phyloP scores from a whole-genome alignment of 441 rosid genomes.

The Euphorbia celastroides region DNA sequence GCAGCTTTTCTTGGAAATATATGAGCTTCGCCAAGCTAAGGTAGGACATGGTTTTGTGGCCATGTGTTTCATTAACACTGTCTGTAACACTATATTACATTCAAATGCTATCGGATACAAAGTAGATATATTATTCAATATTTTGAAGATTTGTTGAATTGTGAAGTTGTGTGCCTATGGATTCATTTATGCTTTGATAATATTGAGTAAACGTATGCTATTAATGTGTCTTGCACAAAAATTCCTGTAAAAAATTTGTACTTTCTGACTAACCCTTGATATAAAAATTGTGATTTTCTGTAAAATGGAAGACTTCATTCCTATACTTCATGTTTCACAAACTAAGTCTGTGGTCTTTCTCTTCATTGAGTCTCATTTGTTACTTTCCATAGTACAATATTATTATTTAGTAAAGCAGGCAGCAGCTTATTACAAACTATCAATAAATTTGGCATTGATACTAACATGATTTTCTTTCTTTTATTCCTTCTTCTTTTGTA shows the following conservation, averaged over 20 bases:
- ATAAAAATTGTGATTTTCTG: neutral
- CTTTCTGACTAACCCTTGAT: neutral
- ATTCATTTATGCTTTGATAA: slow-evolving; percentile 1
- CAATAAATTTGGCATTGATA: too few relatives aligned
- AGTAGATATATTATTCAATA: neutral
- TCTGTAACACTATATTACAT: neutral
- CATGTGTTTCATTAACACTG: neutral
- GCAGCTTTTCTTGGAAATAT: slow-evolving; percentile 97
- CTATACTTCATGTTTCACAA: neutral
- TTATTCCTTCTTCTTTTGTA: too few relatives aligned
- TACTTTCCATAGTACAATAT: neutral
- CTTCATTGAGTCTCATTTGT: neutral
- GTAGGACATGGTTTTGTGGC: slow-evolving; percentile 23
- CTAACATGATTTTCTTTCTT: too few relatives aligned
- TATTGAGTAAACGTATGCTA: neutral
- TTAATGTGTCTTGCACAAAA: neutral
- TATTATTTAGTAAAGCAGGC: too few relatives aligned
- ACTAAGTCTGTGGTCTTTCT: neutral
- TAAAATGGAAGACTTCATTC: neutral
- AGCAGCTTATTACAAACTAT: too few relatives aligned
- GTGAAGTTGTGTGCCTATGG: neutral
- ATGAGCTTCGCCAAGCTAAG: slow-evolving; percentile 98
- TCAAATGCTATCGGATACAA: neutral
- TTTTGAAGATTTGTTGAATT: neutral
- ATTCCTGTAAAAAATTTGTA: neutral